Evolutionary conservation across 2,329 filamentous ascomycete genomes (phyloP), one percentile per base, ranked within the genome.

Genomic region (Penicillium freii): DNA sequence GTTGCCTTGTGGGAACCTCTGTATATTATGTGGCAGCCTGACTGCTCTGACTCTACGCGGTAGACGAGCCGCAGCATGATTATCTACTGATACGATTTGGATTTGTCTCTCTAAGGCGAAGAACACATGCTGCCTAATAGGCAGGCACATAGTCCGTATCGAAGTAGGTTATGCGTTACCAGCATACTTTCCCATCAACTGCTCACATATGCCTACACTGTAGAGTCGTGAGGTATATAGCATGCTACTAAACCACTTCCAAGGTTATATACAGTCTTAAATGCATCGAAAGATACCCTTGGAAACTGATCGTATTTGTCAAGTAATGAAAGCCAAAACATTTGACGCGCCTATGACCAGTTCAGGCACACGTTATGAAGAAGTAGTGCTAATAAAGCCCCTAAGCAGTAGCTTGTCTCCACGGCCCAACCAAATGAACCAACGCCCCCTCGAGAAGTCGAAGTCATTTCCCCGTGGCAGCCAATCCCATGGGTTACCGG

Each of bases 381-480:
- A 44, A 25, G 31, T 15, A 51, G 49, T 51, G 53, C 25, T 56
- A 55, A 38, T 43, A 55, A 36, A 56, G 27, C 33, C 54, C 59
- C 42, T 50, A 52, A 27, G 36, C 36, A 34, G 34, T 36, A n/a
- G 23, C 61, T 65, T 65, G 49, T 59, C 51, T 57, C 61, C 65
- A 67, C 65, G 65, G 64, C 61, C 65, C 65, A 67, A 67, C 65
- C 65, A 67, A 27, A 59, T 47, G 39, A 48, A 53, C 55, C 23
- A 51, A 23, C 53, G 44, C 44, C 54, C 56, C 43, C 46, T 67
- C 56, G 65, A 67, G 65, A 67, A 67, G 59, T 55, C 61, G 52
- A 58, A 56, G 62, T 59, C 65, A 61, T 60, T 61, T 62, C 43
- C 52, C 17, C 36, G 39, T 27, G 17, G 44, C 40, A 39, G 56